These are phyloP conservation scores for Ogataea philodendri DNA, from an alignment of 805 yeast species.

Conservation along the genomic window DNA sequence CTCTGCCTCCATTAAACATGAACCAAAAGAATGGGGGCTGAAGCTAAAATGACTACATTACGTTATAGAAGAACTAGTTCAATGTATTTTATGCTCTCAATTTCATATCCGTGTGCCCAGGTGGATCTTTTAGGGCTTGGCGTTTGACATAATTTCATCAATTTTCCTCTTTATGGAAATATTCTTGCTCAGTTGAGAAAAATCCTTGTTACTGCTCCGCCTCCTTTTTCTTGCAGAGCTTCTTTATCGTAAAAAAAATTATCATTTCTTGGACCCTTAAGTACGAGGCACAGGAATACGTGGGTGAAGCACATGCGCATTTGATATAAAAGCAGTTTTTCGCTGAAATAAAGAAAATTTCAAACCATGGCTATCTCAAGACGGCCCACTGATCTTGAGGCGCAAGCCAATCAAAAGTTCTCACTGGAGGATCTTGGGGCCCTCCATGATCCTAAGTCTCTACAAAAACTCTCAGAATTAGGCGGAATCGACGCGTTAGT, in stretches of 20 bases:
- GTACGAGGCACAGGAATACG: slow-evolving; percentile 8
- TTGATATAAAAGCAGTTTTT: too few relatives aligned
- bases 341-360: neutral
- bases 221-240: slow-evolving; percentile 6
- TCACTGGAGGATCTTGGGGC: slow-evolving; percentile 39
- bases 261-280: slow-evolving; percentile 7
- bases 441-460: slow-evolving; percentile 64
- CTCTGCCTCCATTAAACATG: slow-evolving; percentile 34
- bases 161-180: slow-evolving; percentile 1
- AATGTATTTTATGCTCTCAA: slow-evolving; percentile 7
- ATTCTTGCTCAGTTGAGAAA: neutral
- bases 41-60: slow-evolving; percentile 1
- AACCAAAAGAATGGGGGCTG: slow-evolving; percentile 26
- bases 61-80: slow-evolving; percentile 2
- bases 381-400: slow-evolving; percentile 17
- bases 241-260: slow-evolving; percentile 1
- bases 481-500: slow-evolving; percentile 45
- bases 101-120: neutral
- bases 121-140: too few relatives aligned
- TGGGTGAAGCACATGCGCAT: too few relatives aligned
- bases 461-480: slow-evolving; percentile 38
- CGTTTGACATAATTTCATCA: neutral
- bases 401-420: slow-evolving; percentile 22
- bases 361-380: slow-evolving; percentile 9
- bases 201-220: slow-evolving; percentile 10